phyloP scores from a whole-genome alignment of 2,329 filamentous ascomycete species.

The Ascochyta pisi region DNA sequence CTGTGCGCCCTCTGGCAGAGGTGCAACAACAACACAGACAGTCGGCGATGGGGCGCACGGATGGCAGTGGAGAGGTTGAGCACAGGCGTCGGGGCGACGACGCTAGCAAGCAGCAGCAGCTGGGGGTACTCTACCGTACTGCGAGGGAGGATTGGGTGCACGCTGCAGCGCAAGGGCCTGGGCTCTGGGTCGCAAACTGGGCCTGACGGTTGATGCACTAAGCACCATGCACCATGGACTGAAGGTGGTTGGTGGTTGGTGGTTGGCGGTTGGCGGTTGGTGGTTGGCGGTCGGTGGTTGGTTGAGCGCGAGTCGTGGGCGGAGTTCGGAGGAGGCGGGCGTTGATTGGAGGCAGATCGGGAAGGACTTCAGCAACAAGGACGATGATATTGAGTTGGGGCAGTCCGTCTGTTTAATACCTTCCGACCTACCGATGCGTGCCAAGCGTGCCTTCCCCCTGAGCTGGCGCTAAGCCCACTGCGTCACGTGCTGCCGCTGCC shows the following conservation, averaged over 20 bases:
- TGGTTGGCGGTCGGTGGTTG: conserved; percentile 18
- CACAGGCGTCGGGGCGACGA: conserved; percentile 24
- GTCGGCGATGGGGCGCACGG: conserved; percentile 30
- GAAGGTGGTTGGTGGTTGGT: too few species aligned
- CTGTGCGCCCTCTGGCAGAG: conserved; percentile 23
- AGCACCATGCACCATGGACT: too few species aligned
- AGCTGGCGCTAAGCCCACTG: conserved; percentile 27
- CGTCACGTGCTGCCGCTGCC: conserved; percentile 15
- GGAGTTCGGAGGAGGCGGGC: conserved; percentile 40
- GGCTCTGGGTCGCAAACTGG: conserved; percentile 25
- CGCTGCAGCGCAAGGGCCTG: conserved; percentile 19
- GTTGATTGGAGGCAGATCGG: conserved; percentile 45
- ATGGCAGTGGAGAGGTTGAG: conserved; percentile 25
- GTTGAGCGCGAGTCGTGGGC: conserved; percentile 32
- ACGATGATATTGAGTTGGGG: conserved; percentile 20
- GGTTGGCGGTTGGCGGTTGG: too few species aligned
- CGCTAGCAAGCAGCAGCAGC: conserved; percentile 32
- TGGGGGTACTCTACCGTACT: conserved; percentile 4
- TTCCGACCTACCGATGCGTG: conserved; percentile 30
- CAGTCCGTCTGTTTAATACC: conserved; percentile 20
- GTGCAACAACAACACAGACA: conserved; percentile 35
- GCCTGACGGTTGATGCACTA: conserved; percentile 20
- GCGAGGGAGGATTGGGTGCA: too few species aligned
- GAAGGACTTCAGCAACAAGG: conserved; percentile 34
- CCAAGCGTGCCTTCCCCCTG: conserved; percentile 37